These are phyloP conservation scores for Nakazawaea laoshanensis DNA, from an alignment of 805 yeast genomes.

Conservation along the genomic window DNA sequence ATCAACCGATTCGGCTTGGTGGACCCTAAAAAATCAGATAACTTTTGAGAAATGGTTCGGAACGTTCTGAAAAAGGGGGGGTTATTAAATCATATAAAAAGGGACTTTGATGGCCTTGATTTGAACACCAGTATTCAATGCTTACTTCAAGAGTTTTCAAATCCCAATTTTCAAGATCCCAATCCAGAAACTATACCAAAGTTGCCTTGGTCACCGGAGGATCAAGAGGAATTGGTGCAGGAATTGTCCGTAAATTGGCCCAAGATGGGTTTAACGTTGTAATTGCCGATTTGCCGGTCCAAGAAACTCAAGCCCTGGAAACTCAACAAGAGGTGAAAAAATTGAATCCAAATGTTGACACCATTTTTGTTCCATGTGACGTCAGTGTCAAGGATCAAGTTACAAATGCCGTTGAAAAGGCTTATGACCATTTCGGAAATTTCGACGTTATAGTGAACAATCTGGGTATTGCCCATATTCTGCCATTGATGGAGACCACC, in stretches of 20 bases:
- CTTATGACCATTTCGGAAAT: slow-evolving; percentile 21
- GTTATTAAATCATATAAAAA: no score
- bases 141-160: no score
- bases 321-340: slow-evolving; percentile 16
- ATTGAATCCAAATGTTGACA: slow-evolving; percentile 12
- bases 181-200: slow-evolving; percentile 5
- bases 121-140: no score
- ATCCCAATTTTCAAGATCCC: neutral
- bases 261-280: slow-evolving; percentile 37
- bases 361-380: slow-evolving; percentile 19
- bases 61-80: no score
- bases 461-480: slow-evolving; percentile 25
- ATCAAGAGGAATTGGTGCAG: slow-evolving; percentile 51
- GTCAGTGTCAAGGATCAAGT: slow-evolving; percentile 17
- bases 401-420: slow-evolving; percentile 18
- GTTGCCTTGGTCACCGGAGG: slow-evolving; percentile 51
- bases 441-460: slow-evolving; percentile 28
- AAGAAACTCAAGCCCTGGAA: slow-evolving; percentile 15
- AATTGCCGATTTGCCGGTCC: slow-evolving; percentile 14
- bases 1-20: no score
- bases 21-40: no score
- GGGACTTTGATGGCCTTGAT: no score
- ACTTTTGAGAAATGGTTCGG: no score
- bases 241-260: slow-evolving; percentile 34
- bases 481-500: slow-evolving; percentile 19